These are phyloP conservation scores for Sporothrix protearum DNA, from an alignment of 2,329 filamentous ascomycete species.

Conservation along the genomic window DNA sequence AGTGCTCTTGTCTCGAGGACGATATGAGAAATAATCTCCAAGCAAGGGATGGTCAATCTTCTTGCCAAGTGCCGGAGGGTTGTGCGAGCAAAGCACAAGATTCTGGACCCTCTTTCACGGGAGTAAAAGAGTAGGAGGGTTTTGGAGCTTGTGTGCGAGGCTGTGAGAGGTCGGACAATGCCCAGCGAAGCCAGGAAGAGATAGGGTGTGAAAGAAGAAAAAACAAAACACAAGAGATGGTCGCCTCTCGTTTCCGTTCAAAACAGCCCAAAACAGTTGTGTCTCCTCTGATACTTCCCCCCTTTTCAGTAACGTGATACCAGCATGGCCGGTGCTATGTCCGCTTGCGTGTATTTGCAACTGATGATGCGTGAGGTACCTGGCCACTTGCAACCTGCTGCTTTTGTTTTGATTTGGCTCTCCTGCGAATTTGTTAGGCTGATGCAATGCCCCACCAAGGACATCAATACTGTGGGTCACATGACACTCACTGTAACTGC, in stretches of 20 bases:
- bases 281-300: conserved; percentile 12
- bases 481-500: conserved; percentile 1
- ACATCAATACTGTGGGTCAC: conserved; percentile 10
- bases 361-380: conserved; percentile 4
- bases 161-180: conserved; percentile 6
- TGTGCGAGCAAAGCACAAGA: background rate
- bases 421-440: conserved; percentile 20
- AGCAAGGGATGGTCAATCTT: background rate
- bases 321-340: background rate
- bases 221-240: background rate
- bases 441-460: conserved; percentile 17
- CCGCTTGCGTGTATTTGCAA: conserved; percentile 10
- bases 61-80: background rate
- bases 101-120: background rate
- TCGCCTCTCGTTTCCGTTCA: background rate
- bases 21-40: background rate
- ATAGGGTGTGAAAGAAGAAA: background rate
- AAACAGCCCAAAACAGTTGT: conserved; percentile 5
- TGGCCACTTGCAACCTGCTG: background rate
- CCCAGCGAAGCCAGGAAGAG: background rate
- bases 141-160: background rate
- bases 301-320: conserved; percentile 23
- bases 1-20: background rate
- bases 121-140: background rate
- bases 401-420: background rate